Percentiles rank a stretch among this genome's conserved stretches.
Conservation (phyloP, 2,329 filamentous ascomycete species). For the Curvularia eragrostidis region DNA sequence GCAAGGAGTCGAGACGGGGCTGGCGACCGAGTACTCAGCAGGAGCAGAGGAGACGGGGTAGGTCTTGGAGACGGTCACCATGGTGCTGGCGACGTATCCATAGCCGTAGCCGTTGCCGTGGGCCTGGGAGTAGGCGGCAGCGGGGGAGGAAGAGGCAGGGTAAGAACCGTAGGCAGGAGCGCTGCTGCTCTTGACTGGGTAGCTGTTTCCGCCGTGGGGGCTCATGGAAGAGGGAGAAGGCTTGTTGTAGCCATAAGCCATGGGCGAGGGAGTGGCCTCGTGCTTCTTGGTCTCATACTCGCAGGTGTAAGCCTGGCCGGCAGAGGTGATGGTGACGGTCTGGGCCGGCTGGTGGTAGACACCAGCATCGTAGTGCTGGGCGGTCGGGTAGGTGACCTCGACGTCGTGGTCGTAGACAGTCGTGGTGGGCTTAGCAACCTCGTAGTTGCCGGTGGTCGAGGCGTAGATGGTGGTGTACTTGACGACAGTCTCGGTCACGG, state of each 20-base stretch:
- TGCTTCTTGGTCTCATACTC: constrained; percentile 34
- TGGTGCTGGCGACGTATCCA: constrained; percentile 6
- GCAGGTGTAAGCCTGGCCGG: constrained; percentile 39
- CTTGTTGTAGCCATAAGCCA: constrained; percentile 17
- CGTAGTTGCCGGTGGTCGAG: constrained; percentile 36
- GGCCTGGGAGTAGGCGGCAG: constrained; percentile 6
- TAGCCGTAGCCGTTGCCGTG: constrained; percentile 6
- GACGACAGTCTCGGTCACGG: constrained; percentile 35
- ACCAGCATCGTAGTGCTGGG: constrained; percentile 31
- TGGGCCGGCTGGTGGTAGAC: constrained; percentile 38
- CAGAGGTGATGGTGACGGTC: constrained; percentile 46
- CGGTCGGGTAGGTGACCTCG: constrained; percentile 36
- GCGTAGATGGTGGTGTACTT: constrained; percentile 33
- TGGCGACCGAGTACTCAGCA: neutral
- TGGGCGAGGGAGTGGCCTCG: constrained; percentile 15
- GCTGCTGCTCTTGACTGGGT: constrained; percentile 13
- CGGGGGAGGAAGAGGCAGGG: constrained; percentile 4
- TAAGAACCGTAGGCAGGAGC: constrained; percentile 5
- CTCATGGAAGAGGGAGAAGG: constrained; percentile 13
- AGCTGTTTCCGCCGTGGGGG: constrained; percentile 11
- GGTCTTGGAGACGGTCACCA: constrained; percentile 5
- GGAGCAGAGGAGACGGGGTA: constrained; percentile 3
- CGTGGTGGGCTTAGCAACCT: constrained; percentile 44
- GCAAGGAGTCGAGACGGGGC: constrained; percentile 10
- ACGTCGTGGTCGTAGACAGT: constrained; percentile 38